phyloP scores from a whole-genome alignment of 2,329 filamentous ascomycete species.

The Magnaporthales sp. region DNA sequence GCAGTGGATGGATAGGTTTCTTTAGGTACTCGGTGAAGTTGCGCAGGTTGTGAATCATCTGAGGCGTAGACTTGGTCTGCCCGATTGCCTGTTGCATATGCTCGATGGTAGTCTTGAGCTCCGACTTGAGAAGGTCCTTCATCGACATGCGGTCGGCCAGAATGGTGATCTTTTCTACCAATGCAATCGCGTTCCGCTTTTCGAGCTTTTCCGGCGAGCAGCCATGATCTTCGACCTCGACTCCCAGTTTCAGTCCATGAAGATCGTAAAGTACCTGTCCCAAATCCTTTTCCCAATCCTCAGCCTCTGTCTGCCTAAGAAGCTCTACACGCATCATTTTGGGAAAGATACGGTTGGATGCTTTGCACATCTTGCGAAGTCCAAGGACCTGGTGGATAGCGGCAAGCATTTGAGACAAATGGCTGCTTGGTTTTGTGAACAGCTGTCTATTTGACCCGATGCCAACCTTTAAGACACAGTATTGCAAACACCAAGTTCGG shows the following conservation, averaged over 20 bases:
- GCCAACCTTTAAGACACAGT: constrained; percentile 68
- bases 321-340: constrained; percentile 85
- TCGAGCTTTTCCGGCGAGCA: constrained; percentile 73
- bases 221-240: constrained; percentile 67
- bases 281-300: constrained; percentile 80
- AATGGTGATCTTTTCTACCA: constrained; percentile 75
- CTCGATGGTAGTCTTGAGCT: constrained; percentile 83
- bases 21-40: constrained; percentile 76
- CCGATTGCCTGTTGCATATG: constrained; percentile 86
- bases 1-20: constrained; percentile 71
- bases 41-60: constrained; percentile 80
- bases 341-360: constrained; percentile 78
- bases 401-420: constrained; percentile 70
- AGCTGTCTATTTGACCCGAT: constrained; percentile 56
- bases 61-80: constrained; percentile 65
- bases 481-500: constrained; percentile 80
- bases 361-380: constrained; percentile 75
- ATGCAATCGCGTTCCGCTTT: constrained; percentile 66
- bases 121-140: constrained; percentile 85
- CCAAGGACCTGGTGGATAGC: constrained; percentile 79
- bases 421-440: constrained; percentile 60
- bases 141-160: constrained; percentile 78
- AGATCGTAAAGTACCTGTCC: constrained; percentile 78
- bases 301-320: constrained; percentile 63
- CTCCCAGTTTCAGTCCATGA: constrained; percentile 69